Base-by-base conservation (phyloP, 352 stramenopile genomes). In the Globisporangium perplexum region DNA sequence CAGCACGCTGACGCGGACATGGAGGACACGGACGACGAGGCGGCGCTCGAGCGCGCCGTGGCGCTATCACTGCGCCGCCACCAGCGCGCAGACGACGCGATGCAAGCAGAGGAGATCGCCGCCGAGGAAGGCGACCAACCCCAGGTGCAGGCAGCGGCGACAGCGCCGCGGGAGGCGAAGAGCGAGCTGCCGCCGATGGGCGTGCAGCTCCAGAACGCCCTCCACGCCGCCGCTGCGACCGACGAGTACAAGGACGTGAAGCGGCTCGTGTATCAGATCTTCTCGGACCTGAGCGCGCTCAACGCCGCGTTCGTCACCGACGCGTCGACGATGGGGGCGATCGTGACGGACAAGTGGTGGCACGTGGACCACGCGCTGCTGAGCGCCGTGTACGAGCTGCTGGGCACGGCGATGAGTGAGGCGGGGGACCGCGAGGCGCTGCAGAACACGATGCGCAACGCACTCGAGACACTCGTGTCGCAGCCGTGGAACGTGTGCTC, bases 401-500 rank as follows among this genome's bases (percentile, higher is more conserved):
- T 88, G 15, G 56, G 74, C 47, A 33, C 59, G 33, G 74, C 67
- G 2, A 67, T 86, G 56, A 45, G 56, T 15, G 47, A 56, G 10
- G 55, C 28, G 4, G 57, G 26, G 12, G 73, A 86, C 47, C 67
- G 71, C 6, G 67, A 60, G 8, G 77, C 74, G 28, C 56, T 89
- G 36, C 74, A 85, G 44, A 91, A 89, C 48, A 91, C 78, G 28
- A 81, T 86, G 56, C 61, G 69, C 1, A 91, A 91, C 47, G 81
- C 77, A 17, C 63, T 91, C 22, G 72, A 84, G 45, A 82, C 65
- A 43, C 53, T 88, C 44, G 77, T 88, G 33, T 86, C 60, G 14
- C 77, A 88, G 60, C 74, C 81, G 14, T 91, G 81, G 81, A 87
- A 88, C 47, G 59, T 83, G 18, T 87, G 76, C 53, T 88, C 80